Evolutionary conservation across 1,139 yeast species (phyloP), one percentile per base, ranked within the genome.

Genomic region (Wickerhamiella infanticola): DNA sequence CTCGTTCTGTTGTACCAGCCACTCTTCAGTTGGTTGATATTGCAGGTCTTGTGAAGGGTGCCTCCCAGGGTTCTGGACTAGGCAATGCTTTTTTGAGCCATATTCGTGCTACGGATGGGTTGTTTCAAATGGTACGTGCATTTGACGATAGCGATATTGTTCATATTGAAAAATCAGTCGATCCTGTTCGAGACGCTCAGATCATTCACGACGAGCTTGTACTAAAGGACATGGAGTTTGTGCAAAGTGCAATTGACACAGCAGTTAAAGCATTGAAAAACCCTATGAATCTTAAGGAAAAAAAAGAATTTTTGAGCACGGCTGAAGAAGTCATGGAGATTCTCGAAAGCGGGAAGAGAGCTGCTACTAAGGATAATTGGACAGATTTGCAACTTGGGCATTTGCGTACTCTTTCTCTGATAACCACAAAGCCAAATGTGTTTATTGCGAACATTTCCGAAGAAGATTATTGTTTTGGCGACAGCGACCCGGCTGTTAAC

Each of bases 41-140:
- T 70, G 98, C 98, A 48, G 98, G 98, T 66, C 75, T 90, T 64
- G 88, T 96, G 55, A 85, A 86, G 66, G 97, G 98, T 65, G 98
- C 98, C 44, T 80, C 86, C 53, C 80, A 86, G 47, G 98, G 98
- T 69, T 98, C 90, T 68, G 98, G 98, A 63, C 77, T 90, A 57
- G 98, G 98, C 65, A 93, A 90, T 67, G 94, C 94, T 56, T 90
- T 90, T 77, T 79, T 90, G 72, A 82, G 97, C 56, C 90, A 90
- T 67, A 90, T 90, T 59, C 79, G 98, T 68, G 94, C 98, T 45
- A 98, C 90, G 52, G 98, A 90, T 73, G 95, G 97, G 54, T 79
- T 90, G 61, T 90, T 83, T 73, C 98, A 93, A 69, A 95, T 90
- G 56, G 97, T 90, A 48, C 81, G 99, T 73, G 82, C 94, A 69